Percentiles rank a stretch among this genome's conserved stretches.
phyloP scores from a whole-genome alignment of 2,329 filamentous ascomycete species.

The Esteya vermicola region DNA sequence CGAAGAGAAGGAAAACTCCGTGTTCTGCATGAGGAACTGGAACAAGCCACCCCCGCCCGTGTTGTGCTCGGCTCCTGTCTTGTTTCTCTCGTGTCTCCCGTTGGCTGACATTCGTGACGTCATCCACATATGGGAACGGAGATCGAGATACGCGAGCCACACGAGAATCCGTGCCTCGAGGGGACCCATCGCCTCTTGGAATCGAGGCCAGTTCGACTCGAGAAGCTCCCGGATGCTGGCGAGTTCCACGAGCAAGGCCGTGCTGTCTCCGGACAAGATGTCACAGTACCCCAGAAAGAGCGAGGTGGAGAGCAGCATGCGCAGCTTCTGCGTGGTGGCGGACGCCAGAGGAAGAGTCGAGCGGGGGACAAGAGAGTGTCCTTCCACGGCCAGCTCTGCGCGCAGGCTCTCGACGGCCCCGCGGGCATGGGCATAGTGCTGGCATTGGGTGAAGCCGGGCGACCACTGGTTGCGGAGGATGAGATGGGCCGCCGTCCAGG shows the following conservation, averaged over 20 bases:
- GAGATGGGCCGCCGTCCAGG: conserved; percentile 6
- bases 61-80: neutral
- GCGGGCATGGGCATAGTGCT: conserved; percentile 5
- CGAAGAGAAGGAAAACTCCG: neutral
- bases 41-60: neutral
- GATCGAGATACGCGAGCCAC: conserved; percentile 6
- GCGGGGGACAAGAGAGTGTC: neutral
- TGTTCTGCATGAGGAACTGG: conserved; percentile 1
- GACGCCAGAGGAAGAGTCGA: neutral
- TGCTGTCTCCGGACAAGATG: conserved; percentile 5
- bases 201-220: conserved; percentile 3
- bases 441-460: conserved; percentile 1
- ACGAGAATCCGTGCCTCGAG: conserved; percentile 6
- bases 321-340: neutral
- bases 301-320: conserved; percentile 3
- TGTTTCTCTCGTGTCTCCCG: neutral
- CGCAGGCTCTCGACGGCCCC: neutral
- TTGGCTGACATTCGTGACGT: neutral
- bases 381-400: neutral
- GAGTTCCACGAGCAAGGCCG: neutral
- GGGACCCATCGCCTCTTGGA: conserved; percentile 1
- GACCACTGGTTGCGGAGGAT: conserved; percentile 1
- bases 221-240: conserved; percentile 1
- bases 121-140: conserved; percentile 2
- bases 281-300: conserved; percentile 5